phyloP scores from a whole-genome alignment of 768 basidiomycete species.

The Russula vinacea region DNA sequence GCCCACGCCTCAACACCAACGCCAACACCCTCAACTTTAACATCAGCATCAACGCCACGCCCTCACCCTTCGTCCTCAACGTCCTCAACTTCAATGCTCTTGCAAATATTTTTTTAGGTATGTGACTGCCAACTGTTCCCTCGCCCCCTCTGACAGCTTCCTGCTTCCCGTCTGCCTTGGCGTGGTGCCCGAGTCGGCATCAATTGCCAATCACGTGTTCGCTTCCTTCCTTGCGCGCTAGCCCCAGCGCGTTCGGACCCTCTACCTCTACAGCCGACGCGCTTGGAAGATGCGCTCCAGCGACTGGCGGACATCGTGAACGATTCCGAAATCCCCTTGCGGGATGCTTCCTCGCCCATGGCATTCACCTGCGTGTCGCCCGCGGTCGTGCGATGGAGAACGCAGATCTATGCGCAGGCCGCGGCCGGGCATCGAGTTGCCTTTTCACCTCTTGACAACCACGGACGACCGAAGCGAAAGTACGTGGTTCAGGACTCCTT shows the following conservation, averaged over 20 bases:
- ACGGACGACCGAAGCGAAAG: constrained; percentile 29
- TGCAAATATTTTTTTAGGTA: too few species aligned
- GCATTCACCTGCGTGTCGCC: constrained; percentile 27
- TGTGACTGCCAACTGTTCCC: too few species aligned
- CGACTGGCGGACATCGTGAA: constrained; percentile 17
- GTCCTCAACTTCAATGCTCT: too few species aligned
- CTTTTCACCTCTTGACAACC: constrained; percentile 24
- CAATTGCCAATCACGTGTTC: constrained; percentile 32
- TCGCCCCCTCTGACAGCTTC: too few species aligned
- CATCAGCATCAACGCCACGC: too few species aligned
- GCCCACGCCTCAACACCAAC: too few species aligned
- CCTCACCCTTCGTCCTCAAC: too few species aligned
- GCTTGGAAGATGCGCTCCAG: constrained; percentile 18
- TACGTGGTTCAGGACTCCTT: constrained; percentile 4
- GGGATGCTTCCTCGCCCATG: constrained; percentile 24
- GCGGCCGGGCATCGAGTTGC: constrained; percentile 25
- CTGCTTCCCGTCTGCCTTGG: too few species aligned
- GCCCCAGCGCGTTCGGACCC: constrained; percentile 22
- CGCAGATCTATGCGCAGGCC: constrained; percentile 3
- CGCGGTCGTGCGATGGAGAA: constrained; percentile 1
- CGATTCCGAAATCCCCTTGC: constrained; percentile 10
- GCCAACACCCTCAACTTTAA: too few species aligned
- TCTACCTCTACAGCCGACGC: not conserved
- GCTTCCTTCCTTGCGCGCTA: constrained; percentile 29
- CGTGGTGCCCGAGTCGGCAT: constrained; percentile 29